Base-by-base conservation (phyloP, 192 early-diverging fungal genomes). In the Kickxella alabastrina region DNA sequence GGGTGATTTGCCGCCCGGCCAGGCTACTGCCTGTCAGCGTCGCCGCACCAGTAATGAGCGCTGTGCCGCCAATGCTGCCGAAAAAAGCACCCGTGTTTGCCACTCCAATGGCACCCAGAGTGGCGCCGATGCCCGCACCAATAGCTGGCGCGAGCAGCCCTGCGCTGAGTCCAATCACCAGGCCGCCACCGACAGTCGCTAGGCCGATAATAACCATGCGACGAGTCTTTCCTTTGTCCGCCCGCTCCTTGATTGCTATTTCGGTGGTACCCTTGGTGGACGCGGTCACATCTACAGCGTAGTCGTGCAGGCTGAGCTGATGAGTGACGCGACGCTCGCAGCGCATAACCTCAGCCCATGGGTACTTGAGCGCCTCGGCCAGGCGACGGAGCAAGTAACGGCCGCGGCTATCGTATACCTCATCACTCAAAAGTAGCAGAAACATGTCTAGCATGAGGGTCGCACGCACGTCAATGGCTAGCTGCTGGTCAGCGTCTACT, bases 111-210 rank as follows among this genome's bases (percentile, higher is more conserved):
- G 88, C 87, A 9, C 88, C 84, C 46, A 98, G 58, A 0, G 88
- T 86, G 0, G 92, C 89, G 10, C 89, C 88, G 36, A 98, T 83
- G 14, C 95, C 95, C 7, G 85, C 88, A 6, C 85, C 92, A 76
- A 98, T 98, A 18, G 95, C 82, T 6, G 95, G 95, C 1, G 95
- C 95, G 37, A 92, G 85, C 13, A 95, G 65, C 5, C 92, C 95
- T 3, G 95, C 93, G 25, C 89, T 91, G 21, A 98, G 72, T 10
- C 95, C 95, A 55, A 98, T 82, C 10, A 94, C 88, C 3, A 93
- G 79, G 0, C 91, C 95, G 9, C 95, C 95, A 25, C 89, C 85
- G 10, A 92, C 76, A 3, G 92, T 92, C 0, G 91, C 92, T 18
- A 93, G 37, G 0, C 92, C 95, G 63, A 91, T 87, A 62, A 88